phyloP scores from a whole-genome alignment of 169 alveolate species.

The Eimeria necatrix region DNA sequence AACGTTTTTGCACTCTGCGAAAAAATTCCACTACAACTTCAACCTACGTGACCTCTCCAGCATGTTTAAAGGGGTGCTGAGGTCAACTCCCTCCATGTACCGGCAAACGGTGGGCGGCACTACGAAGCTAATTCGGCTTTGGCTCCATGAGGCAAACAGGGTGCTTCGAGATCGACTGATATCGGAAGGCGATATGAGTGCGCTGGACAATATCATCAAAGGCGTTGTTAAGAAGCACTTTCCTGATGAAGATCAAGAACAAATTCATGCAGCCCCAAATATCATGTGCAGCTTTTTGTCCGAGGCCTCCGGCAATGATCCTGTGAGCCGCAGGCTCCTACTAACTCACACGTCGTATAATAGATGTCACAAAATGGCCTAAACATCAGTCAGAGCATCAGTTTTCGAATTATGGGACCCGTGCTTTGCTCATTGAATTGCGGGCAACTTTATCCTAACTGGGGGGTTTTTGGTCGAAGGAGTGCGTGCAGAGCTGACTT shows the following conservation, averaged over 20 bases:
- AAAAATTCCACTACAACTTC: conserved; percentile 97
- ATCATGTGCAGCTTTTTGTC: conserved; percentile 94
- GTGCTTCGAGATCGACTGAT: conserved; percentile 96
- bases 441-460: no score
- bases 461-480: no score
- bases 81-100: conserved; percentile 91
- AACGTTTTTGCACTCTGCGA: conserved; percentile 93
- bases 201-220: conserved; percentile 88
- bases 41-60: conserved; percentile 95
- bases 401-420: no score
- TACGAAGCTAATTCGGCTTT: conserved; percentile 91
- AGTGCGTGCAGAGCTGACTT: no score
- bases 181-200: conserved; percentile 90
- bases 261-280: conserved; percentile 88
- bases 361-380: no score
- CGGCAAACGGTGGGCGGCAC: conserved; percentile 91
- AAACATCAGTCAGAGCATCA: no score
- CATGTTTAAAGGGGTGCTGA: conserved; percentile 94
- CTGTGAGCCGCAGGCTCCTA: conserved; percentile 42
- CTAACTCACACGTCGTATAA: no score
- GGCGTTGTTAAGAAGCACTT: conserved; percentile 88
- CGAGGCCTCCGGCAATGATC: conserved; percentile 93
- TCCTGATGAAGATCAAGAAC: conserved; percentile 86
- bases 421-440: no score
- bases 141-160: conserved; percentile 97